Conservation (phyloP, 2,329 filamentous ascomycete species). For the Beauveria varroae region DNA sequence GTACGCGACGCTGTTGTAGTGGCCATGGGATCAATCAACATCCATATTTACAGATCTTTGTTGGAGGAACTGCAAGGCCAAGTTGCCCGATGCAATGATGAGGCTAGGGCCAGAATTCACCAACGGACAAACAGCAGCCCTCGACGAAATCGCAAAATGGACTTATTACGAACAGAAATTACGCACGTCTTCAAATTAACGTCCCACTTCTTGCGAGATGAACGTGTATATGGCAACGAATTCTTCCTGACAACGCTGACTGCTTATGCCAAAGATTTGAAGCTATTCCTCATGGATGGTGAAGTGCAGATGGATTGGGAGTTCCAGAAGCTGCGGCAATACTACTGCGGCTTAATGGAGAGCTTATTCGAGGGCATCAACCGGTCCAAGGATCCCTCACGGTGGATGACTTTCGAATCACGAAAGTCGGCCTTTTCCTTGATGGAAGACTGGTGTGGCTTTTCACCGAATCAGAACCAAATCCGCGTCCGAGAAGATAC, state of each 20-base stretch:
- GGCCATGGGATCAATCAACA: constrained; percentile 89
- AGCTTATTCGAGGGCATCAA: constrained; percentile 89
- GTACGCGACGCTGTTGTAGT: constrained; percentile 87
- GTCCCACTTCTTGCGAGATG: constrained; percentile 74
- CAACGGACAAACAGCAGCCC: constrained; percentile 79
- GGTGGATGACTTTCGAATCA: constrained; percentile 97
- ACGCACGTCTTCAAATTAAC: constrained; percentile 95
- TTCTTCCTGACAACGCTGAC: constrained; percentile 87
- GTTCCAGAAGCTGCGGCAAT: constrained; percentile 82
- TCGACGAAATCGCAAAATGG: constrained; percentile 73
- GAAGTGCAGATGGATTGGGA: constrained; percentile 94
- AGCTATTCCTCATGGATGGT: constrained; percentile 88
- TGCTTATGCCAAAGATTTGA: constrained; percentile 83
- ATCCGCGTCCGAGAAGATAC: constrained; percentile 76
- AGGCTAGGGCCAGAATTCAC: constrained; percentile 80
- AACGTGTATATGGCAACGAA: constrained; percentile 75
- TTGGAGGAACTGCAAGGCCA: constrained; percentile 85
- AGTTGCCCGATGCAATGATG: constrained; percentile 78
- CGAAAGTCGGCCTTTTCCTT: constrained; percentile 90
- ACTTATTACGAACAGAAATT: constrained; percentile 84
- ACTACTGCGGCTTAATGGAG: constrained; percentile 92
- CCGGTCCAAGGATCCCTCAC: constrained; percentile 70
- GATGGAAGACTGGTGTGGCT: constrained; percentile 99
- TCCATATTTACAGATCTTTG: constrained; percentile 84
- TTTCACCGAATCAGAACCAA: constrained; percentile 81